Conservation (phyloP, 352 stramenopile genomes). For the Phytophthora pini region DNA sequence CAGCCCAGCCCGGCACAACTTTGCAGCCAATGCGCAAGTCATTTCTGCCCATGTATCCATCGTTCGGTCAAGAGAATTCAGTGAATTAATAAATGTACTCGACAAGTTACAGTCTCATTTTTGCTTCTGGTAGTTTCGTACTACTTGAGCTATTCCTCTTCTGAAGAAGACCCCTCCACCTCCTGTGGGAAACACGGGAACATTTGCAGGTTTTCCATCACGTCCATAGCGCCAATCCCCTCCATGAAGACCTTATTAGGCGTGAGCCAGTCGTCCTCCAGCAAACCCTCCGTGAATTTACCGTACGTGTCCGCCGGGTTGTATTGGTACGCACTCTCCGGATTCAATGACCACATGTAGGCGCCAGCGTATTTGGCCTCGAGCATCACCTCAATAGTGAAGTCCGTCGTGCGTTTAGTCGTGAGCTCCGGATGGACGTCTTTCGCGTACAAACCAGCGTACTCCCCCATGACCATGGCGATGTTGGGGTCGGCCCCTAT, state of each 20-base stretch:
- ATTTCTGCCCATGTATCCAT: too few relatives aligned
- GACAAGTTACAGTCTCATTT: conserved; percentile 9
- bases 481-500: conserved; percentile 36
- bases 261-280: conserved; percentile 74
- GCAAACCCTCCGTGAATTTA: conserved; percentile 59
- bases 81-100: conserved; percentile 26
- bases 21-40: background rate
- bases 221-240: conserved; percentile 58
- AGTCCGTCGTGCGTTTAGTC: conserved; percentile 69
- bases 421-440: conserved; percentile 58
- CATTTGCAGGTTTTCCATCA: conserved; percentile 53
- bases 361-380: conserved; percentile 54
- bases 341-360: conserved; percentile 83
- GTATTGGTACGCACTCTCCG: conserved; percentile 74
- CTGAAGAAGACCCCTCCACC: conserved; percentile 27
- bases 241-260: conserved; percentile 66
- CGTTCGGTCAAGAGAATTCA: background rate
- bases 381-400: conserved; percentile 66
- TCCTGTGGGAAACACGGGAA: conserved; percentile 69
- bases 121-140: conserved; percentile 9
- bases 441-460: conserved; percentile 63
- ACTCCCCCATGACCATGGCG: conserved; percentile 70
- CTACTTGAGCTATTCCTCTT: conserved; percentile 6
- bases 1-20: background rate
- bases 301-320: conserved; percentile 67